phyloP scores from a whole-genome alignment of 1,139 yeast species.

The Debaryomycetaceae sp. region DNA sequence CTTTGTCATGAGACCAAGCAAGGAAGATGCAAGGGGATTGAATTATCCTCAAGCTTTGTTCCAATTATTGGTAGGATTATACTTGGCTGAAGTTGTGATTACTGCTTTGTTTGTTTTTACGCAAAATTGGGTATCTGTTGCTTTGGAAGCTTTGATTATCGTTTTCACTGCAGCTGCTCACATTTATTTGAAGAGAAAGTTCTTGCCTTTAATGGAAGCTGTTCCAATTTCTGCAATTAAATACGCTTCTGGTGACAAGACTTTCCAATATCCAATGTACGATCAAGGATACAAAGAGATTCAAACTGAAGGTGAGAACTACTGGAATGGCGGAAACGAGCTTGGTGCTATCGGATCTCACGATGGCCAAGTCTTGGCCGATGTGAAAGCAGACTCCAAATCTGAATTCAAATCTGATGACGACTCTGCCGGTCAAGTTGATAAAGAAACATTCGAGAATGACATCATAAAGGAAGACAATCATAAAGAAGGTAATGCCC shows the following conservation, averaged over 20 bases:
- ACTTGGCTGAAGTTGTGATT: conserved; percentile 63
- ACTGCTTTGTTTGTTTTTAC: conserved; percentile 67
- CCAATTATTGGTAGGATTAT: conserved; percentile 63
- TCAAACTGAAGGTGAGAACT: conserved; percentile 48
- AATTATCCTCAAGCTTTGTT: conserved; percentile 64
- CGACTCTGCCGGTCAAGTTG: conserved; percentile 4
- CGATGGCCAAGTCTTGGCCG: conserved; percentile 25
- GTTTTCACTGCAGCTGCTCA: conserved; percentile 53
- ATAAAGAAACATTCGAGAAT: neutral
- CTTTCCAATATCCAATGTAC: conserved; percentile 47
- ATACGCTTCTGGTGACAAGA: conserved; percentile 52
- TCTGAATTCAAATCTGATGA: conserved; percentile 2
- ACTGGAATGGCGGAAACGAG: conserved; percentile 46
- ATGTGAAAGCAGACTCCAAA: conserved; percentile 3
- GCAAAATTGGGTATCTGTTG: conserved; percentile 72
- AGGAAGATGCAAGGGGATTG: conserved; percentile 58
- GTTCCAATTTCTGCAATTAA: conserved; percentile 75
- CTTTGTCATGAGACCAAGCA: conserved; percentile 54
- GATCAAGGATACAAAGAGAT: conserved; percentile 67
- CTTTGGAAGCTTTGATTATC: conserved; percentile 53
- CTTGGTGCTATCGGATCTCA: conserved; percentile 28
- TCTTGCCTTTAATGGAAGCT: conserved; percentile 58
- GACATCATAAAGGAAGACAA: neutral
- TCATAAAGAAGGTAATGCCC: conserved; percentile 2
- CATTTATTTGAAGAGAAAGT: conserved; percentile 52